Percentiles rank a stretch among this genome's conserved stretches.
These are phyloP conservation scores for Citrus sp. DNA, from an alignment of 345 rosid genomes.

Conservation along the genomic window DNA sequence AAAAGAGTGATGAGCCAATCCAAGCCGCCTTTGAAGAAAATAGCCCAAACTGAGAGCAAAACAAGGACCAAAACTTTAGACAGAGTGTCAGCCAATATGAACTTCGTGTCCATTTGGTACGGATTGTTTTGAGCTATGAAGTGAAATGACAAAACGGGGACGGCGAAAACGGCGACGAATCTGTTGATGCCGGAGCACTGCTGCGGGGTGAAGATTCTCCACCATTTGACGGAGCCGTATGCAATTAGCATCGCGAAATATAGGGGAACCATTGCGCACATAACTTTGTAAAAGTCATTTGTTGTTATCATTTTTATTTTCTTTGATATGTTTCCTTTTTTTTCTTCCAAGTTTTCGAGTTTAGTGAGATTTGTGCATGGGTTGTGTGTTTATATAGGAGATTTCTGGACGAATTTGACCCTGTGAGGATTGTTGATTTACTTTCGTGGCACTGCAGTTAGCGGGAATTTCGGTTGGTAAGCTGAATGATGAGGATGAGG, in stretches of 20 bases:
- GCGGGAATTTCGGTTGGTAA: constrained; percentile 33
- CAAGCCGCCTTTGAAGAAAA: constrained; percentile 29
- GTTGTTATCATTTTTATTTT: constrained; percentile 31
- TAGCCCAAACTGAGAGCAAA: constrained; percentile 25
- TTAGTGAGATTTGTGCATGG: neutral
- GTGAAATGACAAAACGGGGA: constrained; percentile 50
- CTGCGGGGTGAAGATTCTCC: constrained; percentile 46
- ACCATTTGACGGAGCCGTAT: constrained; percentile 56
- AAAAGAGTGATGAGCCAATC: constrained; percentile 58
- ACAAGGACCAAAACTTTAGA: constrained; percentile 35
- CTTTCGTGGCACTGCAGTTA: constrained; percentile 6
- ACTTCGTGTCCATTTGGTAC: constrained; percentile 46
- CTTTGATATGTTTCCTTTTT: neutral
- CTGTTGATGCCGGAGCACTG: constrained; percentile 56
- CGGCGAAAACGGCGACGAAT: constrained; percentile 46
- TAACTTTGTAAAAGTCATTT: constrained; percentile 48
- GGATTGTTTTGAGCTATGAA: constrained; percentile 50
- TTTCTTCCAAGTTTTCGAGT: neutral
- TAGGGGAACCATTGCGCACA: constrained; percentile 50
- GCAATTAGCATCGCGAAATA: constrained; percentile 39
- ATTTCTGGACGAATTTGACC: constrained; percentile 29
- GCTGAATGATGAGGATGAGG: constrained; percentile 6
- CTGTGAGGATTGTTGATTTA: constrained; percentile 6
- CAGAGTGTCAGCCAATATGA: constrained; percentile 43
- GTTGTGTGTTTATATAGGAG: constrained; percentile 28